Evolutionary conservation across 2,329 filamentous ascomycete genomes (phyloP).

Genomic region (Aspergillus glaucus): DNA sequence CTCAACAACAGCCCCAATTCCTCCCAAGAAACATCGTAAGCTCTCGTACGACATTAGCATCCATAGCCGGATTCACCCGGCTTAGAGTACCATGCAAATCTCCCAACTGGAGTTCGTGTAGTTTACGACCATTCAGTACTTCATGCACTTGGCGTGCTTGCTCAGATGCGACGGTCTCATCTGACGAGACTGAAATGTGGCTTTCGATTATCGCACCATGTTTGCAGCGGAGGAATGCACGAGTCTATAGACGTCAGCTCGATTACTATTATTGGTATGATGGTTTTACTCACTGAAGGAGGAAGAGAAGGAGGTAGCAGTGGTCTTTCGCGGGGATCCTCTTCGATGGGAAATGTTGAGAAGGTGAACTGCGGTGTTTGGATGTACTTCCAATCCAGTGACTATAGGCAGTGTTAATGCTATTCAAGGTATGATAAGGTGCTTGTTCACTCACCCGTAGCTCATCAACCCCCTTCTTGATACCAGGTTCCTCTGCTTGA

Average conservation of each 20-base stretch:
- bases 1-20: constrained; percentile 17
- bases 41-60: constrained; percentile 12
- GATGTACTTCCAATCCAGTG: constrained; percentile 63
- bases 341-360: constrained; percentile 53
- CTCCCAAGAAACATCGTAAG: constrained; percentile 22
- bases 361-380: constrained; percentile 83
- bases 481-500: constrained; percentile 43
- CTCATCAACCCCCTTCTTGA: constrained; percentile 54
- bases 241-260: constrained; percentile 26
- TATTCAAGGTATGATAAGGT: background rate
- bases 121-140: constrained; percentile 32
- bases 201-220: constrained; percentile 36
- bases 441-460: constrained; percentile 46
- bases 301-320: constrained; percentile 45
- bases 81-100: constrained; percentile 23
- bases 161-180: constrained; percentile 23
- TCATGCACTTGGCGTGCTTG: constrained; percentile 29
- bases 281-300: constrained; percentile 35
- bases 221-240: constrained; percentile 35
- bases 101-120: constrained; percentile 43
- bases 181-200: constrained; percentile 32
- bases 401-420: constrained; percentile 22
- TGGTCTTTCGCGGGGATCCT: constrained; percentile 53
- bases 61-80: constrained; percentile 10
- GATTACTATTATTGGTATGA: background rate